These are phyloP conservation scores for Metschnikowia cubensis DNA, from an alignment of 805 yeast genomes.

Conservation along the genomic window DNA sequence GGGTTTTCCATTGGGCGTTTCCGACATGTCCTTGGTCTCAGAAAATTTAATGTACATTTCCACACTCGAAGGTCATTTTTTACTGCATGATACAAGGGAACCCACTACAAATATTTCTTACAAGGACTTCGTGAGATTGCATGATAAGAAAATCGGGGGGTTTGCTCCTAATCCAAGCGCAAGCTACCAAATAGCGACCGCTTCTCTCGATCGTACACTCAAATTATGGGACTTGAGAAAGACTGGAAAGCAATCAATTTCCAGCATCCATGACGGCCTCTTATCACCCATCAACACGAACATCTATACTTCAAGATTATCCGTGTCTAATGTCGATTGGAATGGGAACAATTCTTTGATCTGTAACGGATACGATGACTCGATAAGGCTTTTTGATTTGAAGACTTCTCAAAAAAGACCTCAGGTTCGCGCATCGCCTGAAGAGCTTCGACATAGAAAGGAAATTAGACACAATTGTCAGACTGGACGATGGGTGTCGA, in stretches of 20 bases:
- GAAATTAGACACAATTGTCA: constrained; percentile 83
- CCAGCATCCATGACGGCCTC: constrained; percentile 10
- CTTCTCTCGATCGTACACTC: constrained; percentile 81
- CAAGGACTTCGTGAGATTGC: constrained; percentile 51
- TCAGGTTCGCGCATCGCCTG: not conserved
- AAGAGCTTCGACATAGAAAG: not conserved
- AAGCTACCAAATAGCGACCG: constrained; percentile 71
- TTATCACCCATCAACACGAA: constrained; percentile 52
- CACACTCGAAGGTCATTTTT: constrained; percentile 77
- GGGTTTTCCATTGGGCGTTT: constrained; percentile 53
- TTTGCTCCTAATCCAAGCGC: constrained; percentile 72
- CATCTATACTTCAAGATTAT: constrained; percentile 66
- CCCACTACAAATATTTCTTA: constrained; percentile 25
- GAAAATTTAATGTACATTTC: constrained; percentile 62
- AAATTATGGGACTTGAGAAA: constrained; percentile 84
- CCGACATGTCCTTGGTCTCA: constrained; percentile 61
- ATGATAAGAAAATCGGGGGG: constrained; percentile 91
- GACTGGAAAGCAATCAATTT: constrained; percentile 20
- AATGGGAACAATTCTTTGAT: constrained; percentile 64
- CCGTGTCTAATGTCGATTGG: constrained; percentile 86
- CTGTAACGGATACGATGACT: constrained; percentile 77
- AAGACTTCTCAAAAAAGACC: not conserved
- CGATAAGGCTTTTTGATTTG: constrained; percentile 12
- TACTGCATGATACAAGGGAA: constrained; percentile 64
- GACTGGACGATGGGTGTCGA: constrained; percentile 96